These are phyloP conservation scores for Globisporangium cederbergense DNA, from an alignment of 352 stramenopile species.

Conservation along the genomic window DNA sequence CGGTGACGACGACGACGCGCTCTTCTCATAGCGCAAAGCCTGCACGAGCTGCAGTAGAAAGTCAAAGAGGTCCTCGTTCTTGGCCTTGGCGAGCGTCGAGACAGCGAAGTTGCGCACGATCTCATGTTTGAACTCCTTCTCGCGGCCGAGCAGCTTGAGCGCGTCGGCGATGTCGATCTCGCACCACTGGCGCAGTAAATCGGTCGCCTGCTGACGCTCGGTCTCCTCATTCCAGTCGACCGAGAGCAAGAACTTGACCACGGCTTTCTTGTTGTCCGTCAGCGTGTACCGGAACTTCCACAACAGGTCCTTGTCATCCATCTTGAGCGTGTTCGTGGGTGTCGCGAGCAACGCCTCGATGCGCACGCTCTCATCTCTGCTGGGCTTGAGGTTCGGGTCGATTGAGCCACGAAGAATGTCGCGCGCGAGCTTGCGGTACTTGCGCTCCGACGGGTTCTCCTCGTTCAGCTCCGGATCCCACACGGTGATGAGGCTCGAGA, in stretches of 20 bases:
- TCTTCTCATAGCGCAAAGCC: conserved; percentile 91
- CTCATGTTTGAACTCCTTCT: conserved; percentile 88
- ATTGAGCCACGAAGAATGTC: conserved; percentile 96
- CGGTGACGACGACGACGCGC: conserved; percentile 9
- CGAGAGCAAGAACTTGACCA: conserved; percentile 98
- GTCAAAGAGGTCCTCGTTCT: conserved; percentile 96
- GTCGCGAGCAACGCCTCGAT: conserved; percentile 93
- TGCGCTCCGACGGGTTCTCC: conserved; percentile 94
- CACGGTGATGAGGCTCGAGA: conserved; percentile 62
- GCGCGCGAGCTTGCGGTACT: conserved; percentile 96
- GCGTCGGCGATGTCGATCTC: conserved; percentile 97
- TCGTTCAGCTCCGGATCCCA: conserved; percentile 86
- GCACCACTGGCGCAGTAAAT: conserved; percentile 82
- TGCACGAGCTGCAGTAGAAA: conserved; percentile 99
- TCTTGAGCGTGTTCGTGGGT: conserved; percentile 92
- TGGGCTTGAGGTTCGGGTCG: conserved; percentile 97
- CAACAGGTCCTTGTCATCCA: conserved; percentile 91
- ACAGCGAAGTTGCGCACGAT: conserved; percentile 96
- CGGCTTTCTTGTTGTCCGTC: conserved; percentile 92
- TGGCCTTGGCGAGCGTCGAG: conserved; percentile 91
- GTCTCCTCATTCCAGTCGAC: conserved; percentile 98
- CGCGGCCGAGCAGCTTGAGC: conserved; percentile 94
- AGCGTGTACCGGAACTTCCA: conserved; percentile 97
- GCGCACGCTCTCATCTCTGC: conserved; percentile 89
- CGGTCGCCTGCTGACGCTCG: conserved; percentile 93